Base-by-base conservation (phyloP, 805 yeast species). In the Saccharomycopsis guyanensis region DNA sequence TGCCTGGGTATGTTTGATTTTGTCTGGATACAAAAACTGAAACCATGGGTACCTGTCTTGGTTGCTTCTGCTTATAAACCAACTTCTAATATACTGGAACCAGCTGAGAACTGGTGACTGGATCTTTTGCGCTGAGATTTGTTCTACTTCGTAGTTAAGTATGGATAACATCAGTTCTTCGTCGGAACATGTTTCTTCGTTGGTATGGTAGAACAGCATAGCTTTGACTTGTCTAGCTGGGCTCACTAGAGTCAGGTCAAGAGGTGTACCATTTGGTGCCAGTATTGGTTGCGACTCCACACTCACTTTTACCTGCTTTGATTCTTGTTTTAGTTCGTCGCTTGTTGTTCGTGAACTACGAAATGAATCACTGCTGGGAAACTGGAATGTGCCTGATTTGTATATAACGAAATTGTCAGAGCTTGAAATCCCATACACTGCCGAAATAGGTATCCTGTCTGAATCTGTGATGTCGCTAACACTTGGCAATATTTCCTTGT, bases 121-220 rank as follows among this genome's bases (percentile, higher is more conserved):
- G n/a, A n/a, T n/a, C n/a, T 33, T 18, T 6, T 25, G 6, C 29
- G 10, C 29, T 7, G 29, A 25, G 8, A 33, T 6, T 15, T 15
- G 37, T 8, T 15, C 36, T n/a, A 48, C 41, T 23, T 48, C 51
- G 20, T 35, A 44, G 13, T 48, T 39, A 27, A 48, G 22, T n/a
- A 48, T 43, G 6, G 29, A 39, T 32, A 48, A 25, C 12, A 15
- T 40, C 27, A 13, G 15, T 31, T 48, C 45, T 18, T 48, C 51
- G 8, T 18, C 8, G 1, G 32, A 5, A 12, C 36, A 15, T 7
- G 18, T 15, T 20, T 44, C 47, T 13, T 44, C 42, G n/a, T 23
- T 31, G 4, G 43, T 34, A 27, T 15, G 12, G 16, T 38, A 43
- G 15, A 43, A 40, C 12, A 46, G 51, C 13, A 33, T 18, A 22